Base-by-base conservation (phyloP, 805 yeast species). In the Pichia gijzeniarum region DNA sequence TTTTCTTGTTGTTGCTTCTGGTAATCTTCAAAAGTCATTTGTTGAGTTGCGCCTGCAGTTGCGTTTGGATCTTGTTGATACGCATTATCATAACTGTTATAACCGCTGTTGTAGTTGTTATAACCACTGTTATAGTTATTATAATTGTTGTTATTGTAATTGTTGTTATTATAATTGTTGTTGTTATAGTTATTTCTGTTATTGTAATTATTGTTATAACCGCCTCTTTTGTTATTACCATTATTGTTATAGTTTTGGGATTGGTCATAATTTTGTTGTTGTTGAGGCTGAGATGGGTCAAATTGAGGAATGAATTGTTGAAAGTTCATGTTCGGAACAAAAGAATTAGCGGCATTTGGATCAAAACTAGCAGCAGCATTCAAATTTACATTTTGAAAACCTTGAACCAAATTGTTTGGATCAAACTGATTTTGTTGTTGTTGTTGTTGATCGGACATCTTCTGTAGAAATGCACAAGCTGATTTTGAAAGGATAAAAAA, bases 11-110 rank as follows among this genome's bases (percentile, higher is more conserved):
- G 75, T 60, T 81, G 85, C 61, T 82, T 82, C 61, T 85, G 82
- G 68, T 79, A 87, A 53, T 86, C 95, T 44, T 88, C 95, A 56
- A 87, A 72, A 34, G 90, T 76, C 87, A 86, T 80, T 50, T 80
- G 82, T 56, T 70, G 71, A 48, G 62, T 53, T 52, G 45, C 57
- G 28, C 53, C 57, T 16, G 52, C 50, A 3, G 51, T 40, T 31
- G 47, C 50, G 16, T 52, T 49, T 33, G 46, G 53, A 17, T 49
- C 34, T 47, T 54, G 35, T 41, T n/a, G n/a, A n/a, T n/a, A n/a
- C n/a, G n/a, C n/a, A n/a, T n/a, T n/a, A n/a, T n/a, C n/a, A n/a
- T n/a, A n/a, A n/a, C n/a, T n/a, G n/a, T n/a, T n/a, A n/a, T 31
- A 16, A 31, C 34, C 17, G 19, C 39, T 20, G 9, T 39, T 25